phyloP scores from a whole-genome alignment of 768 basidiomycete species.

The Termitomyces sp. region DNA sequence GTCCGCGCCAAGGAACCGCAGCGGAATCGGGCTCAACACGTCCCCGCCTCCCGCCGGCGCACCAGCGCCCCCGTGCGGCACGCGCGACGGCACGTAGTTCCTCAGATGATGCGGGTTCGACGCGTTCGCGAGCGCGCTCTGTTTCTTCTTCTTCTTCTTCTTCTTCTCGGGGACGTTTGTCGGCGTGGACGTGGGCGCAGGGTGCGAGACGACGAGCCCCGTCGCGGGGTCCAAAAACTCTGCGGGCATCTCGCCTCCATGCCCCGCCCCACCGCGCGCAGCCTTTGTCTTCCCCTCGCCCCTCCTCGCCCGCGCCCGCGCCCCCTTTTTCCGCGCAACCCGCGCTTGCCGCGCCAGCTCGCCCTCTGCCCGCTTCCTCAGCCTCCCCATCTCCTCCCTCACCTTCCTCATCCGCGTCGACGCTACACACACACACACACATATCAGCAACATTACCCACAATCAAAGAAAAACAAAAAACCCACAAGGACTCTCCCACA shows the following conservation, averaged over 20 bases:
- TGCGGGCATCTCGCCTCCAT: slow-evolving; percentile 25
- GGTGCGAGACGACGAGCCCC: not conserved
- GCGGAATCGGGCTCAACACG: slow-evolving; percentile 52
- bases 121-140: slow-evolving; percentile 84
- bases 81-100: slow-evolving; percentile 87
- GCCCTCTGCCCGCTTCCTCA: slow-evolving; percentile 65
- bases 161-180: too few relatives aligned
- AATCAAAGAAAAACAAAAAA: slow-evolving; percentile 25
- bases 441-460: not conserved
- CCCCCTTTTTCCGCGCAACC: slow-evolving; percentile 12
- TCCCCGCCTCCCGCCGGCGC: slow-evolving; percentile 9
- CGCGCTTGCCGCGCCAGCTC: slow-evolving; percentile 66
- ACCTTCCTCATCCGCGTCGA: slow-evolving; percentile 66
- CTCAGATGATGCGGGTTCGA: slow-evolving; percentile 93
- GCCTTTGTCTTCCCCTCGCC: not conserved
- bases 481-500: slow-evolving; percentile 68
- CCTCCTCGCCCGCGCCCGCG: too few relatives aligned
- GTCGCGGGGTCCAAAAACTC: slow-evolving; percentile 30
- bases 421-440: slow-evolving; percentile 40
- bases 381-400: slow-evolving; percentile 58
- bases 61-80: slow-evolving; percentile 40
- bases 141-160: slow-evolving; percentile 85
- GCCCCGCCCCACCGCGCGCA: not conserved
- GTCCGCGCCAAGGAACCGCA: slow-evolving; percentile 65
- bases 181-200: too few relatives aligned